Base-by-base conservation (phyloP, 192 early-diverging fungal species). In the Coemansia aciculifera region DNA sequence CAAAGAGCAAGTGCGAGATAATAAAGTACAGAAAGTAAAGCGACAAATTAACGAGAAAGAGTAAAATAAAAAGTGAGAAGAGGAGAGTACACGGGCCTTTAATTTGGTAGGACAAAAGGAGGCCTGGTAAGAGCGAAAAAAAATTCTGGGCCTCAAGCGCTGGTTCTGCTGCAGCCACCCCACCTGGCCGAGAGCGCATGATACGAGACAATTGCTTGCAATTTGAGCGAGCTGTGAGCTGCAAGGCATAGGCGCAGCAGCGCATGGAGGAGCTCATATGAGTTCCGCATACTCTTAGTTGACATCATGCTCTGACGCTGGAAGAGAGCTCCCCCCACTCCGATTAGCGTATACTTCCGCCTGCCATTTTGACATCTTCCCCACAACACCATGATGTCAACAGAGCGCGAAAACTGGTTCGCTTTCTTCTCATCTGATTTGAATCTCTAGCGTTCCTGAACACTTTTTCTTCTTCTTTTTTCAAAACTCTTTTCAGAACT, bases 151-250 rank as follows among this genome's bases (percentile, higher is more conserved):
- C 51, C 23, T 54, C 13, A 15, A 13, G 51, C 27, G 3, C 11
- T 54, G 51, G 51, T 29, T 54, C 51, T 54, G 51, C 51, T 54
- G 51, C 51, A 54, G 51, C 51, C 51, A 27, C 51, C 27, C 51
- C 46, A 54, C 51, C 51, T 54, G 24, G 51, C 12, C 51, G 11
- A 19, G 46, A 19, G 46, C 46, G 46, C 51, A 54, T 54, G 51
- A 54, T 54, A 15, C 51, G 24, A 24, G 51, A 24, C 51, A 54
- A 12, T 49, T 13, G 15, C 7, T 8, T 6, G 27, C 29, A 54
- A 15, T 29, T 48, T 48, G 46, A 48, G 46, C 46, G 42, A 43
- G 42, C 42, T 43, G 42, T 48, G 46, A 5, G 46, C 46, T 21
- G 48, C 51, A 13, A 29, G 10, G 51, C 51, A 3, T 9, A 15